These are phyloP conservation scores for Ophiostoma australiae DNA, from an alignment of 2,329 filamentous ascomycete species.

Conservation along the genomic window DNA sequence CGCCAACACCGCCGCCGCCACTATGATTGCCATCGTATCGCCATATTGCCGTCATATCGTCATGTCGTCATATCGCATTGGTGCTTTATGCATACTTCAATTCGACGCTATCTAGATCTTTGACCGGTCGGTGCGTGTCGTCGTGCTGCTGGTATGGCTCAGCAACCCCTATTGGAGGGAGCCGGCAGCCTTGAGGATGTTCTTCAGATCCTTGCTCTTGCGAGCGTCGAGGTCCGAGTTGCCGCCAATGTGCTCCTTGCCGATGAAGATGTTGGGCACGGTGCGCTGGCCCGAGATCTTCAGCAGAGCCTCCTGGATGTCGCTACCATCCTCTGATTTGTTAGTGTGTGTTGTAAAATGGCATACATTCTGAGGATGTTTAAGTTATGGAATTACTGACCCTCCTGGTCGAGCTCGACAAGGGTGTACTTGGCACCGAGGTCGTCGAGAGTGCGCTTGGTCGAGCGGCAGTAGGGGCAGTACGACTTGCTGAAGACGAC, in stretches of 20 bases:
- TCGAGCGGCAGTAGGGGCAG: slow-evolving; percentile 84
- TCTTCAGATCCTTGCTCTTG: slow-evolving; percentile 57
- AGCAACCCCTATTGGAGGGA: slow-evolving; percentile 31
- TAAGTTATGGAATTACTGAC: slow-evolving; percentile 47
- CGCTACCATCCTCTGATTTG: slow-evolving; percentile 69
- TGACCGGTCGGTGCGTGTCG: not conserved
- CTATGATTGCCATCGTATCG: not conserved
- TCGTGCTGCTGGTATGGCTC: not conserved
- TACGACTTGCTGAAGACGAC: slow-evolving; percentile 96
- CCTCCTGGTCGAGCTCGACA: slow-evolving; percentile 73
- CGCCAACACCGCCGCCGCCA: not conserved
- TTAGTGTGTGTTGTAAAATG: slow-evolving; percentile 9
- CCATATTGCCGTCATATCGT: not conserved
- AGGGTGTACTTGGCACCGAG: slow-evolving; percentile 65
- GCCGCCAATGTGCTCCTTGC: slow-evolving; percentile 85
- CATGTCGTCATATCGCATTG: not conserved
- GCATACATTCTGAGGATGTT: not conserved
- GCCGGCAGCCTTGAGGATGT: slow-evolving; percentile 41
- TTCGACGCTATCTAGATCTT: slow-evolving; percentile 13
- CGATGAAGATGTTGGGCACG: slow-evolving; percentile 95
- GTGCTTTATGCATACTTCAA: not conserved
- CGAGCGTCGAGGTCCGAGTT: slow-evolving; percentile 77
- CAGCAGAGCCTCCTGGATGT: slow-evolving; percentile 75
- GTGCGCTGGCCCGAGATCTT: slow-evolving; percentile 78
- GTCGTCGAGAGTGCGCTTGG: slow-evolving; percentile 69